Percentiles rank a stretch among this genome's conserved stretches.
These are phyloP conservation scores for Ammopiptanthus mongolicus DNA, from an alignment of 306 rosid species.

Conservation along the genomic window DNA sequence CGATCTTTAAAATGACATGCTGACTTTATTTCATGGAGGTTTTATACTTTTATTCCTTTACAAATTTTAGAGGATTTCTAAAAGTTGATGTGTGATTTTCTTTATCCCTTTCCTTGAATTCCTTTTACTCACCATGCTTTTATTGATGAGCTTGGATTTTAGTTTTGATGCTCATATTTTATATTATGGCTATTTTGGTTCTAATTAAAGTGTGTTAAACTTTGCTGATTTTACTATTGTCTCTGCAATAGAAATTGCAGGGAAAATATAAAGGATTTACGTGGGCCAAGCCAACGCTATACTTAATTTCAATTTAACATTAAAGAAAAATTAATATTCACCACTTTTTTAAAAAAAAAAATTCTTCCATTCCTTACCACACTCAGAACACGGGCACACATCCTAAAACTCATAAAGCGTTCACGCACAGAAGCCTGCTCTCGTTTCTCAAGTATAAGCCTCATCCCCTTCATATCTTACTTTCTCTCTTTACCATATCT, in stretches of 20 bases:
- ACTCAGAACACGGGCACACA: too few relatives aligned
- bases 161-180: neutral
- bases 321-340: too few relatives aligned
- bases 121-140: neutral
- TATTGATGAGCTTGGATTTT: neutral
- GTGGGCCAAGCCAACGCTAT: too few relatives aligned
- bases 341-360: too few relatives aligned
- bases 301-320: too few relatives aligned
- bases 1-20: neutral
- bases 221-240: neutral
- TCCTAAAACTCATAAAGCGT: too few relatives aligned
- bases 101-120: neutral
- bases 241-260: slow-evolving; percentile 46
- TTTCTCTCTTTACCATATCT: too few relatives aligned
- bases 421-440: too few relatives aligned
- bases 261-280: slow-evolving; percentile 40
- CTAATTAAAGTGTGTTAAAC: neutral
- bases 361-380: too few relatives aligned
- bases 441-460: too few relatives aligned
- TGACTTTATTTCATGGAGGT: neutral
- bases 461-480: too few relatives aligned
- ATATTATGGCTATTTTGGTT: neutral
- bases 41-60: neutral
- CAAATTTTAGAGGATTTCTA: neutral
- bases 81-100: neutral